A percentile compares a stretch with the other conserved stretches of the same genome.
These are phyloP conservation scores for Geranium incanum DNA, from an alignment of 441 rosid genomes.

Conservation along the genomic window DNA sequence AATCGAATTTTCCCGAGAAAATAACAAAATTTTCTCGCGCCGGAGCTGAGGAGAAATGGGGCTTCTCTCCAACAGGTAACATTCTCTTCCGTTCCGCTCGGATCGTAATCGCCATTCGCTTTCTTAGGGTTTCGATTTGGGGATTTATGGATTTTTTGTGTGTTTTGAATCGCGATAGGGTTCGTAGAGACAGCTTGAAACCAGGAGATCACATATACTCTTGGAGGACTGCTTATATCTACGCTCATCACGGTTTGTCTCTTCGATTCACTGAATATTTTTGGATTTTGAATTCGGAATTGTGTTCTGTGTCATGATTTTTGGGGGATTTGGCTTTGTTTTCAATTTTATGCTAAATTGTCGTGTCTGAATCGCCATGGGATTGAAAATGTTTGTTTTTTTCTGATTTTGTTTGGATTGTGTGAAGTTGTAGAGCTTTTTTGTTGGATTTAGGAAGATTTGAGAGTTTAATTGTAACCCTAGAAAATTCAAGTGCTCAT, in stretches of 20 bases:
- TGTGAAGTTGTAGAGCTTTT: no score
- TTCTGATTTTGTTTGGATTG: no score
- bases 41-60: slow-evolving; percentile 40
- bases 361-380: neutral
- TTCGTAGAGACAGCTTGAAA: slow-evolving; percentile 37
- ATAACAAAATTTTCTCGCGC: neutral
- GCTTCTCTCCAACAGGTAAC: slow-evolving; percentile 74
- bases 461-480: no score
- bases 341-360: neutral
- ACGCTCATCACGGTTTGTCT: slow-evolving; percentile 57
- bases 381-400: neutral
- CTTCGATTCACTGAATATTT: neutral
- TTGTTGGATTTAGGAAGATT: neutral
- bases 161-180: slow-evolving; percentile 23
- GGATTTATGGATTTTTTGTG: neutral
- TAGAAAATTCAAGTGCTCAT: no score
- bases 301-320: neutral
- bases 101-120: neutral
- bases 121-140: neutral
- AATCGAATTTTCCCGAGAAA: neutral
- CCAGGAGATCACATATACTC: slow-evolving; percentile 70
- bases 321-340: neutral
- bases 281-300: neutral
- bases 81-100: neutral
- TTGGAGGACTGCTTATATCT: slow-evolving; percentile 61